Evolutionary conservation across 2,329 filamentous ascomycete genomes (phyloP).

Genomic region (Trematosphaeria pertusa): DNA sequence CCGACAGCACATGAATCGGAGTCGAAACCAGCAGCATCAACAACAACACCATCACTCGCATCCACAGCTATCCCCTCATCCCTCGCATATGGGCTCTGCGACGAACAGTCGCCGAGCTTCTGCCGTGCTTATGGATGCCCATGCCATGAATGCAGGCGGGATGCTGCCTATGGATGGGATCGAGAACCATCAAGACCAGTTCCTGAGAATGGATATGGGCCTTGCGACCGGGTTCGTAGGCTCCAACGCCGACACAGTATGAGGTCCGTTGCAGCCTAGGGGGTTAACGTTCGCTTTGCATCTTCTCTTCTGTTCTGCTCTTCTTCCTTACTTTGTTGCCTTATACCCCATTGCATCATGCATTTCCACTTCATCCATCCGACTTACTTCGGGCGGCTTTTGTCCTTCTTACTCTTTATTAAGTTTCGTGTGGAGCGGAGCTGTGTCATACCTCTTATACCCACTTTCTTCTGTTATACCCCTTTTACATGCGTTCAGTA

Average conservation of each 20-base stretch:
- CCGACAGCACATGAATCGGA: constrained; percentile 47
- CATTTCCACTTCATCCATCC: too few relatives aligned
- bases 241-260: constrained; percentile 29
- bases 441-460: constrained; percentile 11
- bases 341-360: neutral
- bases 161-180: constrained; percentile 43
- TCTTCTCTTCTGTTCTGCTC: constrained; percentile 6
- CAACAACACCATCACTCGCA: constrained; percentile 36
- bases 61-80: constrained; percentile 27
- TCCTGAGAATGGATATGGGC: constrained; percentile 42
- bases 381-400: neutral
- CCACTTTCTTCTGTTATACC: neutral
- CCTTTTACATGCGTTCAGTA: neutral
- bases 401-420: constrained; percentile 12
- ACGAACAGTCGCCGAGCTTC: constrained; percentile 39
- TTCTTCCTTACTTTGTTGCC: neutral
- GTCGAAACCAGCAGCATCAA: constrained; percentile 38
- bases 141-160: constrained; percentile 26
- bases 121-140: constrained; percentile 39
- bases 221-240: constrained; percentile 37
- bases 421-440: constrained; percentile 23
- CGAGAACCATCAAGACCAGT: constrained; percentile 40
- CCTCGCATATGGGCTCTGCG: constrained; percentile 39
- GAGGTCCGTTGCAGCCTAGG: neutral
- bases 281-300: neutral